Base-by-base conservation (phyloP, 257 asterid genomes). In the Penstemon davidsonii region DNA sequence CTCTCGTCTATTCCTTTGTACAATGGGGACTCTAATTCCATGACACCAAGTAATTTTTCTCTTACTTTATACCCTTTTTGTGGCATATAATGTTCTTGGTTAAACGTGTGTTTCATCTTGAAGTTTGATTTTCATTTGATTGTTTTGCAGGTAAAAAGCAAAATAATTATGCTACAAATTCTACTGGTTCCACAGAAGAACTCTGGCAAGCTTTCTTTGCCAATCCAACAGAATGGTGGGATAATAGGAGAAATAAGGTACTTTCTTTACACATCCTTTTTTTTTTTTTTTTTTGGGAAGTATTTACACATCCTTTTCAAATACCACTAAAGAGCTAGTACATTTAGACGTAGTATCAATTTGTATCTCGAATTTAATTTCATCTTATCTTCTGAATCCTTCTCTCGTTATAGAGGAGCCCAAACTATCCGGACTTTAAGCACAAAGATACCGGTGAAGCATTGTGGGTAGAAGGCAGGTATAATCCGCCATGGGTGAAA, bases 151-250 rank as follows among this genome's bases (percentile, higher is more conserved):
- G 88, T 60, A 86, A 71, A 71, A 88, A 73, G 76, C 91, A 81
- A 76, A 79, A 59, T 58, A 62, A 68, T 57, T 45, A 59, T 45
- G 60, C 87, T n/a, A 55, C 85, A 59, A 89, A 81, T 76, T 78
- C 83, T 57, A 81, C 91, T 56, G 95, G 88, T 67, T 70, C 96
- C n/a, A 69, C 68, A 0, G 98, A 90, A 78, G 90, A 88, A 83
- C 87, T 93, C 62, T 93, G 98, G 97, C 98, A 93, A 75, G 98
- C 98, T 52, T 93, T 83, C 83, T 93, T 93, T 82, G 97, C 88
- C 62, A 88, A 85, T 82, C 97, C 98, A 19, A 19, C 62, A 60
- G 98, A 93, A 73, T 93, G 98, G 98, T 93, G 98, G 98, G 98
- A 93, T 80, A 90, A 93, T 76, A 82, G 97, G 83, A 93, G 83